Base-by-base conservation (phyloP, 2,329 filamentous ascomycete species). In the Xylariales sp. region DNA sequence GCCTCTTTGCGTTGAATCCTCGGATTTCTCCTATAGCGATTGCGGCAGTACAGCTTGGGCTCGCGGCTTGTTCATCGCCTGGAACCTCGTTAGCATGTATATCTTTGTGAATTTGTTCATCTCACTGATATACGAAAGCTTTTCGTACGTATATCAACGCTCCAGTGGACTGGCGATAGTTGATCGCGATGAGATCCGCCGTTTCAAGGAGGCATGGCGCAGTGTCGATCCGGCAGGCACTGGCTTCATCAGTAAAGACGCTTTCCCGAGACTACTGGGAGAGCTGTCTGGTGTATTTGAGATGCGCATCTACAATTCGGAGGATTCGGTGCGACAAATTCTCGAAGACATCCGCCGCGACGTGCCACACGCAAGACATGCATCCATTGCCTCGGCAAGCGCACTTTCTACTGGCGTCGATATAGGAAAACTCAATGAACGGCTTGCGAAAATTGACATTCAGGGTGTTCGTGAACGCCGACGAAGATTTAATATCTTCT, bases 61-160 rank as follows among this genome's bases (percentile, higher is more conserved):
- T 6, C 77, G 89, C 38, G 80, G 82, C 24, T 72, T 98, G 8
- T 98, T 98, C 69, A 89, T 97, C 44, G 80, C 85, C 4, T 98
- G 93, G 93, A 98, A 98, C 69, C 91, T 98, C 55, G 77, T 98
- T 64, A 97, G 91, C 85, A 98, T 98, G 93, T 98, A 98, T 67
- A 95, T 98, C 56, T 98, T 98, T 57, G 91, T 97, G 58, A 96
- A 91, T 58, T 70, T 98, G 59, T 98, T 98, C 63, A 91, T 98
- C 45, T 98, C 93, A 36, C 81, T 98, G 61, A 98, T 98, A 53
- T 98, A 94, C 67, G 93, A 98, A 69, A 97, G 90, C 65, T 98
- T 98, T 74, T 95, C 89, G 61, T 98, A 98, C 57, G 93, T 98
- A 49, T 98, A 97, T 61, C 94, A 98, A 67, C 81, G 89, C 48